phyloP scores from a whole-genome alignment of 2,329 filamentous ascomycete species.

The Xylariaceae sp. region DNA sequence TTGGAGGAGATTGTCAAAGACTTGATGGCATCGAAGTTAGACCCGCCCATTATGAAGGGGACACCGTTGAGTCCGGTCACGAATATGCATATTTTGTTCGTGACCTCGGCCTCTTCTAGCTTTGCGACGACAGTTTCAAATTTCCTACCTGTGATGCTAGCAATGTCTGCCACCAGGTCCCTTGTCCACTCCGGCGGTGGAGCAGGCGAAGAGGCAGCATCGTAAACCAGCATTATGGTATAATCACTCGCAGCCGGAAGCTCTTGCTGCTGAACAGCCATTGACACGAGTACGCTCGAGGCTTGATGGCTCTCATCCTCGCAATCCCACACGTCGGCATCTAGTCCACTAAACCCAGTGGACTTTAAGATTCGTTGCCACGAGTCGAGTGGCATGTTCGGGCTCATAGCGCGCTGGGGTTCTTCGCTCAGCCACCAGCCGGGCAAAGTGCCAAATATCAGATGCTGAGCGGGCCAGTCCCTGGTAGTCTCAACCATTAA shows the following conservation, averaged over 20 bases:
- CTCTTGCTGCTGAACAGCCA: no score
- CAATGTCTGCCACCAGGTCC: no score
- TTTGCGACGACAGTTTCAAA: no score
- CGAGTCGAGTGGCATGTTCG: not conserved
- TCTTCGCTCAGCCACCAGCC: constrained; percentile 30
- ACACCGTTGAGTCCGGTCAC: no score
- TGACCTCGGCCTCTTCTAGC: no score
- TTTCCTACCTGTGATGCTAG: no score
- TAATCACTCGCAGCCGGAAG: not conserved
- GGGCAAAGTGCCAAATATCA: constrained; percentile 27
- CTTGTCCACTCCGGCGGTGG: no score
- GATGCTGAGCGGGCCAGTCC: constrained; percentile 8
- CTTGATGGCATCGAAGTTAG: constrained; percentile 10
- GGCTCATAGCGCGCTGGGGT: constrained; percentile 1
- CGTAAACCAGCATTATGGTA: no score
- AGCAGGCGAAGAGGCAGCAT: no score
- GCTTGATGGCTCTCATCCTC: constrained; percentile 17
- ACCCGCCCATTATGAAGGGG: no score
- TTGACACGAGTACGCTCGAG: not conserved
- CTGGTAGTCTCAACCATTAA: constrained; percentile 30
- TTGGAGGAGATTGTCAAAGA: constrained; percentile 13
- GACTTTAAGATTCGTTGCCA: constrained; percentile 12
- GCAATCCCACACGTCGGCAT: constrained; percentile 16
- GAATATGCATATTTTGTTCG: no score
- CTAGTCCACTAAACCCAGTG: constrained; percentile 21